Evolutionary conservation across 805 yeast genomes (phyloP).

Genomic region (Myxozyma geophila): DNA sequence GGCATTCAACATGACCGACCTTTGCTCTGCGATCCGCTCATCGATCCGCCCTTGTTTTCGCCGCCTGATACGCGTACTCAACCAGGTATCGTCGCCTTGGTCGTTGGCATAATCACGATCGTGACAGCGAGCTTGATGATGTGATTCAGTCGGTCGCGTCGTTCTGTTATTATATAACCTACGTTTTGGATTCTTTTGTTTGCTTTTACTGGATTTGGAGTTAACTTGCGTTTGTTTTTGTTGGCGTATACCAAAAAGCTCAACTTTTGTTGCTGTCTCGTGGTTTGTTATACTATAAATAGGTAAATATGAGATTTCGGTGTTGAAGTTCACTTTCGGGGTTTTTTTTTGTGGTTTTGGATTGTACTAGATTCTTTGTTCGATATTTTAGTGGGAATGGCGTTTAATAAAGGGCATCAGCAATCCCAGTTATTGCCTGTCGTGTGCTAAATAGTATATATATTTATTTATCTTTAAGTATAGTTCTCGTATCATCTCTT

Average conservation of each 20-base stretch:
- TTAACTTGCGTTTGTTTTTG: not conserved
- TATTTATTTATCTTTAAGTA: too few species aligned
- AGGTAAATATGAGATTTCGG: too few species aligned
- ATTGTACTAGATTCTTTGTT: not conserved
- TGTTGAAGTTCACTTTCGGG: not conserved
- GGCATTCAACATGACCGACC: constrained; percentile 1
- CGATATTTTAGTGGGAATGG: not conserved
- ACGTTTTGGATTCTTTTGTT: not conserved
- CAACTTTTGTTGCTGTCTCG: too few species aligned
- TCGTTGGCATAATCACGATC: constrained; percentile 31
- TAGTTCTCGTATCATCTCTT: too few species aligned
- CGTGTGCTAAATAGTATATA: too few species aligned
- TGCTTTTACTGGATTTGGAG: not conserved
- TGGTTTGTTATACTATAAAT: too few species aligned
- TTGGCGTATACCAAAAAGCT: not conserved
- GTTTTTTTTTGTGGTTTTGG: not conserved
- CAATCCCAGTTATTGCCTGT: too few species aligned
- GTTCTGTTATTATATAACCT: not conserved
- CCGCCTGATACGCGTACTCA: constrained; percentile 35
- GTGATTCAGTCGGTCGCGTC: constrained; percentile 24
- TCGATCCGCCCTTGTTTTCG: constrained; percentile 34
- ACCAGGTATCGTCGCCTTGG: constrained; percentile 28
- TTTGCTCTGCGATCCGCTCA: constrained; percentile 14
- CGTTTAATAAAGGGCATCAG: not conserved
- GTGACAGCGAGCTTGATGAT: constrained; percentile 30